Evolutionary conservation across 2,329 filamentous ascomycete genomes (phyloP).

Genomic region (Calonectria henricotiae): DNA sequence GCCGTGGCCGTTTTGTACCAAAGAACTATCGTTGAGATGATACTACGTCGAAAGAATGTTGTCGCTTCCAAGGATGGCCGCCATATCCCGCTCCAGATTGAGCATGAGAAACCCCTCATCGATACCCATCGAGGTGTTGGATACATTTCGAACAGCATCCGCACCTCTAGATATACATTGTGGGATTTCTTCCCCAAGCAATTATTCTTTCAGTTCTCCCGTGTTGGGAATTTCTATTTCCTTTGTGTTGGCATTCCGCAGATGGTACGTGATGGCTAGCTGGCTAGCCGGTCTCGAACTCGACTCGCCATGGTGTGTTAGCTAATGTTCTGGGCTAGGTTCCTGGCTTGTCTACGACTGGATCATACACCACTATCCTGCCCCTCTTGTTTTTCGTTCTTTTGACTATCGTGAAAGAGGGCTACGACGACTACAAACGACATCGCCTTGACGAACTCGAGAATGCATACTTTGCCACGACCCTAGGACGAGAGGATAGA

Average conservation of each 20-base stretch:
- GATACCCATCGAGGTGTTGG: constrained; percentile 68
- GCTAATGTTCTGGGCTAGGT: constrained; percentile 58
- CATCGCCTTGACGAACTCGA: constrained; percentile 88
- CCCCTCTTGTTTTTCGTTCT: constrained; percentile 84
- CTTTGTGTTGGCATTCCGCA: constrained; percentile 88
- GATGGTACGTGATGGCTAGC: constrained; percentile 63
- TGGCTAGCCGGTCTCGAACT: not conserved
- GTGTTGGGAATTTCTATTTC: constrained; percentile 91
- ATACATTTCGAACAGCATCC: constrained; percentile 77
- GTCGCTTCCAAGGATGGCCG: constrained; percentile 81
- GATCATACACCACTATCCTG: constrained; percentile 82
- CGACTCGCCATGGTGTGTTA: not conserved
- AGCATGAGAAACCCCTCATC: constrained; percentile 61
- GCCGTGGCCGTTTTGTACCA: constrained; percentile 55
- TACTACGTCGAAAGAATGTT: constrained; percentile 78
- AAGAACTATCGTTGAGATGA: constrained; percentile 62
- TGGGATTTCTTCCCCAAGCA: constrained; percentile 92
- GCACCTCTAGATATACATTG: constrained; percentile 86
- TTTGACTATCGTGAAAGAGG: constrained; percentile 88
- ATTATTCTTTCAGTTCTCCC: constrained; percentile 87
- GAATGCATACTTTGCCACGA: constrained; percentile 72
- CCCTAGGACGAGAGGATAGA: constrained; percentile 61
- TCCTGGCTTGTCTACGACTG: constrained; percentile 83
- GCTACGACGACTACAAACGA: constrained; percentile 87
- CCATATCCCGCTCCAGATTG: constrained; percentile 63